A percentile compares a stretch with the other conserved stretches of the same genome.
Evolutionary conservation across 2,329 filamentous ascomycete species (phyloP).

Genomic region (Ascochyta koolunga): DNA sequence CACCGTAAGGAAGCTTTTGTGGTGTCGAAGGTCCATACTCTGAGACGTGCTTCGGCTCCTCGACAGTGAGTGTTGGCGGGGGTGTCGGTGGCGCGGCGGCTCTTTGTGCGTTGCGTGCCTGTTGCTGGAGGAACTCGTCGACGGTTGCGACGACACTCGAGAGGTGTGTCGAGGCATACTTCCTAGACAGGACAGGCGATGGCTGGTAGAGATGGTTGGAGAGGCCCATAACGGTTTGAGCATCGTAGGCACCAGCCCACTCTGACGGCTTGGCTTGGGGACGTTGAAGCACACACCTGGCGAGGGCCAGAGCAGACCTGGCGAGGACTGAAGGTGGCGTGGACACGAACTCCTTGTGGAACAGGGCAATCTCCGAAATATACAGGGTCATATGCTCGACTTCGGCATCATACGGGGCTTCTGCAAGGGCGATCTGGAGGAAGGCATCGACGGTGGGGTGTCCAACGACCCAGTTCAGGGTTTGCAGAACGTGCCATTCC

Average conservation of each 20-base stretch:
- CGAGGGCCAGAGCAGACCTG: slow-evolving; percentile 81
- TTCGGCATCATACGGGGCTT: slow-evolving; percentile 76
- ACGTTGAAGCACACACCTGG: slow-evolving; percentile 82
- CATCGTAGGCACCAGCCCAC: slow-evolving; percentile 75
- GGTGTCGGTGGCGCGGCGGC: slow-evolving; percentile 61
- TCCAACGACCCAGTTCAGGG: slow-evolving; percentile 92
- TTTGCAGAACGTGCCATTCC: slow-evolving; percentile 99
- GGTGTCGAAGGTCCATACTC: slow-evolving; percentile 75
- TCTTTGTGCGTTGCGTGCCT: slow-evolving; percentile 57
- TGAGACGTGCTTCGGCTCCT: slow-evolving; percentile 54
- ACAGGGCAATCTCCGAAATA: slow-evolving; percentile 92
- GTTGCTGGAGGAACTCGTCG: slow-evolving; percentile 68
- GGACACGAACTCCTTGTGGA: slow-evolving; percentile 96
- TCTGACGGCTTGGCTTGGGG: slow-evolving; percentile 76
- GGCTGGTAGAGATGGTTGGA: slow-evolving; percentile 71
- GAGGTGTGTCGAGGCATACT: slow-evolving; percentile 70
- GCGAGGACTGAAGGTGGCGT: slow-evolving; percentile 91
- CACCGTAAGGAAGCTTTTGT: slow-evolving; percentile 72
- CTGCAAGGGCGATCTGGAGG: slow-evolving; percentile 82
- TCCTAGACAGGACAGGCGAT: slow-evolving; percentile 70
- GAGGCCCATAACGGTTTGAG: slow-evolving; percentile 68
- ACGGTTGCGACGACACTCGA: slow-evolving; percentile 69
- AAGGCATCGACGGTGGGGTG: slow-evolving; percentile 97
- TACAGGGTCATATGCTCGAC: slow-evolving; percentile 95
- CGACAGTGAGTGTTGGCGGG: slow-evolving; percentile 60